These are phyloP conservation scores for Cystobasidium pallidum DNA, from an alignment of 1,284 basidiomycete genomes.

Conservation along the genomic window DNA sequence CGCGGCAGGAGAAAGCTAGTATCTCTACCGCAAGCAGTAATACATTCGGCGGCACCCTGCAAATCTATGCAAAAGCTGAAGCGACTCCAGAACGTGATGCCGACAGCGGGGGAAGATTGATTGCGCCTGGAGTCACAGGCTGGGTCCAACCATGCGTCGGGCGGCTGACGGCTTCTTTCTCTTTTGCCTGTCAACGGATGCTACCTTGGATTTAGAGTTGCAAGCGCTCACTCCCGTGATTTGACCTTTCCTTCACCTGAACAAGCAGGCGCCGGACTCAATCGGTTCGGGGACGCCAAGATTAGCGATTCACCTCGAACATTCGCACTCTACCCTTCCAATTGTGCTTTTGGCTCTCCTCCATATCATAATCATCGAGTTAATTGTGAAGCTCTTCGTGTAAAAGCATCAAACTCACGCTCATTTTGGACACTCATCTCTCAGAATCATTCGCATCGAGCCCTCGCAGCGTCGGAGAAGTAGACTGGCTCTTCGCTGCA, in stretches of 20 bases:
- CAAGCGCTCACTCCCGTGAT: neutral
- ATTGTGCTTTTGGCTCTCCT: neutral
- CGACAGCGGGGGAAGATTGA: neutral
- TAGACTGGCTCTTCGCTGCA: too few species aligned
- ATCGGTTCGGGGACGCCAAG: too few species aligned
- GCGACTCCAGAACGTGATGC: neutral
- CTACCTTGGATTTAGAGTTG: neutral
- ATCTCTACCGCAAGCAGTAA: neutral
- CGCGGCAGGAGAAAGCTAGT: too few species aligned
- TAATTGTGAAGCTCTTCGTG: too few species aligned
- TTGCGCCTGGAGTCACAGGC: neutral
- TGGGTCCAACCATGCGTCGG: neutral
- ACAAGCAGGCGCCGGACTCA: neutral
- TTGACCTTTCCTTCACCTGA: neutral
- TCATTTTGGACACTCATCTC: too few species aligned
- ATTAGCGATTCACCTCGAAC: too few species aligned
- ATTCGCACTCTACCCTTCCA: neutral
- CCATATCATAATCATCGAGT: neutral
- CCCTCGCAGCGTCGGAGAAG: too few species aligned
- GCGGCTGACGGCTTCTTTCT: neutral
- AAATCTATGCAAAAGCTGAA: too few species aligned
- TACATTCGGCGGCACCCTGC: too few species aligned
- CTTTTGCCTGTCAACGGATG: slow-evolving; percentile 3
- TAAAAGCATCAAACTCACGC: too few species aligned
- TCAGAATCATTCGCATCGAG: too few species aligned